Percentiles rank a stretch among this genome's conserved stretches.
Evolutionary conservation across 164 flowering plant genomes (phyloP).

Genomic region (Santalum album): DNA sequence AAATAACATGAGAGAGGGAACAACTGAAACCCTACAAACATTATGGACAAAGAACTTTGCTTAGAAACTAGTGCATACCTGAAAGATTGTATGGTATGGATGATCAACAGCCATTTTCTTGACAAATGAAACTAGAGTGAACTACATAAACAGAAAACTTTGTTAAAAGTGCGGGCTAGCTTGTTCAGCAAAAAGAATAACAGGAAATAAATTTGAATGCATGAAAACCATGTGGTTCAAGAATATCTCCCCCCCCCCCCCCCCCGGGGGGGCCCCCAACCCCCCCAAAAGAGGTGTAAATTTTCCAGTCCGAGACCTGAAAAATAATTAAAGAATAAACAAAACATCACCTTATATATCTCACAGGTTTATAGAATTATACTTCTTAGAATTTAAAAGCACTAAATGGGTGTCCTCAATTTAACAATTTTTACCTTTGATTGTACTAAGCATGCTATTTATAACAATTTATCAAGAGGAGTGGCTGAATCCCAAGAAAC

Average conservation of each 20-base stretch:
- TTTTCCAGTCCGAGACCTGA: constrained; percentile 91
- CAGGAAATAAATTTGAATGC: constrained; percentile 16
- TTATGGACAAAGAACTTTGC: too few species aligned
- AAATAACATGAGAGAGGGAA: too few species aligned
- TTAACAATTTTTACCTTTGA: too few species aligned
- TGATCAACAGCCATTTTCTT: constrained; percentile 96
- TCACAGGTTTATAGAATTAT: too few species aligned
- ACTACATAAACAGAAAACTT: constrained; percentile 38
- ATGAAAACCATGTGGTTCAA: constrained; percentile 66
- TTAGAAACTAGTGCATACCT: too few species aligned
- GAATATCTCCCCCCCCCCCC: constrained; percentile 66
- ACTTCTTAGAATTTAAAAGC: too few species aligned
- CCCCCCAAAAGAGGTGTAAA: too few species aligned
- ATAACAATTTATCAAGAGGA: constrained; percentile 64
- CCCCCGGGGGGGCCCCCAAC: too few species aligned
- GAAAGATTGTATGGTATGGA: constrained; percentile 93
- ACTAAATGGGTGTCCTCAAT: too few species aligned
- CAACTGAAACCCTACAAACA: too few species aligned
- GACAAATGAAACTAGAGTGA: constrained; percentile 84
- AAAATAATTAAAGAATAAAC: background rate
- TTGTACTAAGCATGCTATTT: constrained; percentile 62
- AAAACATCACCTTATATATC: background rate
- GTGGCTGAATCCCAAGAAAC: constrained; percentile 86
- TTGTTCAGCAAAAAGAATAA: background rate
- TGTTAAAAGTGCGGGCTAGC: constrained; percentile 2